Conservation (phyloP, 441 rosid genomes). For the Biscutella laevigata region DNA sequence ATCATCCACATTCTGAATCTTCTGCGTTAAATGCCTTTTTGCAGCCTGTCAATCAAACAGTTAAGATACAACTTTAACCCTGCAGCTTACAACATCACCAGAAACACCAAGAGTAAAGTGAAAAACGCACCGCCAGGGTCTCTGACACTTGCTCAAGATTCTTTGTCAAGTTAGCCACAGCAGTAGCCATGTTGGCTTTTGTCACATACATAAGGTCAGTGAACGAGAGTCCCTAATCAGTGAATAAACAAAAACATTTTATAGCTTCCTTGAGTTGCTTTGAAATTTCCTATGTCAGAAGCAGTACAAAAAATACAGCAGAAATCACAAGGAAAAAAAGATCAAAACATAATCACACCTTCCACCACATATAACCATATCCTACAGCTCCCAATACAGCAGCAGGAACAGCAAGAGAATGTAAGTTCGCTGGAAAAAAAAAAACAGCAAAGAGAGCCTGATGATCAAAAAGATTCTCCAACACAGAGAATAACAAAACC, state of each 20-base stretch:
- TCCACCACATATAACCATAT: constrained; percentile 99
- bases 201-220: constrained; percentile 92
- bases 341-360: constrained; percentile 37
- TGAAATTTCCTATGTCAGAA: not conserved
- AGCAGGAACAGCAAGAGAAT: constrained; percentile 59
- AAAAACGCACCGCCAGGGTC: constrained; percentile 61
- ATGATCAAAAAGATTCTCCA: not conserved
- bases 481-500: not conserved
- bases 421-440: constrained; percentile 40
- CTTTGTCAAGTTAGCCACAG: constrained; percentile 76
- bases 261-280: not conserved
- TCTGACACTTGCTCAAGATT: constrained; percentile 71
- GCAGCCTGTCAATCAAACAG: constrained; percentile 46
- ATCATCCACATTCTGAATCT: constrained; percentile 73
- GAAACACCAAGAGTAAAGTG: constrained; percentile 4
- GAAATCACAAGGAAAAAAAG: not conserved
- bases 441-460: not conserved
- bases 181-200: constrained; percentile 61
- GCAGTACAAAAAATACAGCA: not conserved
- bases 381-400: constrained; percentile 80
- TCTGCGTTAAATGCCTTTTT: constrained; percentile 81
- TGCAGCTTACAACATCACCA: not conserved
- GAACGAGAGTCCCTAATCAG: constrained; percentile 63
- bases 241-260: not conserved
- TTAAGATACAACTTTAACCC: not conserved